Evolutionary conservation across 2,329 filamentous ascomycete species (phyloP).

Genomic region (Phaeosphaeriaceae sp.): DNA sequence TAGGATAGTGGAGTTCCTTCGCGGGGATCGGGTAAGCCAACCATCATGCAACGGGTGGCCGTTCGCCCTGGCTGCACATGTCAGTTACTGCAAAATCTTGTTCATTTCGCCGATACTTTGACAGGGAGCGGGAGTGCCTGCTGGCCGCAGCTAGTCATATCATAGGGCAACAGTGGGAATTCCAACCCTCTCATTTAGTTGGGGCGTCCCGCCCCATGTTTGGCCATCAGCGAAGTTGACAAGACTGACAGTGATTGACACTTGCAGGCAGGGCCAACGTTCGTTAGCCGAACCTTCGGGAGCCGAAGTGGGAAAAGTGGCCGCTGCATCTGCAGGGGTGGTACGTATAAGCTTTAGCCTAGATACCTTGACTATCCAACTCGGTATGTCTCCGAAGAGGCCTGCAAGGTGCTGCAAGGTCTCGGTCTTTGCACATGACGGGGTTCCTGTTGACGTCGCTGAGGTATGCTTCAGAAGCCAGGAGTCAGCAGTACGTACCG

Average conservation of each 20-base stretch:
- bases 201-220: not conserved
- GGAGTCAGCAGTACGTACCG: not conserved
- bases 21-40: not conserved
- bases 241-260: not conserved
- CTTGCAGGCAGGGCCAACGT: not conserved
- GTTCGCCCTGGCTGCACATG: not conserved
- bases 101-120: not conserved
- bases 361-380: slow-evolving; percentile 19
- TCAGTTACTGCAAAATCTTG: not conserved
- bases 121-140: not conserved
- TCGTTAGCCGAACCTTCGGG: not conserved
- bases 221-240: not conserved
- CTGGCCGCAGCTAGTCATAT: not conserved
- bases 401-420: slow-evolving; percentile 9
- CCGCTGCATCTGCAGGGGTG: slow-evolving; percentile 24
- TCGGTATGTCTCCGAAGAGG: slow-evolving; percentile 17
- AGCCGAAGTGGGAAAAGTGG: slow-evolving; percentile 18
- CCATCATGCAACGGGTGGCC: not conserved
- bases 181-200: not conserved
- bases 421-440: slow-evolving; percentile 1
- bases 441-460: not conserved
- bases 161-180: not conserved
- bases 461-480: not conserved
- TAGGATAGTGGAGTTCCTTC: not conserved
- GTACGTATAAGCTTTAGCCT: slow-evolving; percentile 30